Evolutionary conservation across 2,329 filamentous ascomycete genomes (phyloP).

Genomic region (Chaetothyriales sp.): DNA sequence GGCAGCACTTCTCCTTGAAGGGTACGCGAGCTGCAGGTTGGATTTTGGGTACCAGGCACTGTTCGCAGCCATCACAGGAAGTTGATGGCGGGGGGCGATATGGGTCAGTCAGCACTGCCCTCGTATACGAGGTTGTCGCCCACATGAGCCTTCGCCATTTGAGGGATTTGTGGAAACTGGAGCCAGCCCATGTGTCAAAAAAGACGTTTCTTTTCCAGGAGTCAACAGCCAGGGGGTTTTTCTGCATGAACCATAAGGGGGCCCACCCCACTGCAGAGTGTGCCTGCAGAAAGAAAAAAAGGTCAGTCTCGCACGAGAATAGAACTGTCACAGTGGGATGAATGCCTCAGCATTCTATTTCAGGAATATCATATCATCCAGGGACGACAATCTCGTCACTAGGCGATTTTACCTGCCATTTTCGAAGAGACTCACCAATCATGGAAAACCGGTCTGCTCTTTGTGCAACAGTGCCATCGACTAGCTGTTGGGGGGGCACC

Average conservation of each 20-base stretch:
- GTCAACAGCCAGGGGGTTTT: neutral
- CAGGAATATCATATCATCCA: neutral
- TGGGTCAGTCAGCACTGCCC: neutral
- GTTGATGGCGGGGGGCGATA: neutral
- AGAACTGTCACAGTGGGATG: neutral
- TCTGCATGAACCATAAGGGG: neutral
- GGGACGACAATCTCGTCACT: too few relatives aligned
- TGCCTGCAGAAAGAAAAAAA: neutral
- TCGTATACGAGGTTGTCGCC: neutral
- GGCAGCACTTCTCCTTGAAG: neutral
- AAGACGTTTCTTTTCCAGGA: neutral
- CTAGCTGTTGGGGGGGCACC: neutral
- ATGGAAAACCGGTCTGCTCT: neutral
- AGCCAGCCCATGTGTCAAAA: neutral
- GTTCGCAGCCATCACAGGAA: neutral
- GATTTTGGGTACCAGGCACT: neutral
- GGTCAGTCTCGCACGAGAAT: neutral
- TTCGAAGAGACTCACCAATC: neutral
- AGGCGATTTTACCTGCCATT: neutral
- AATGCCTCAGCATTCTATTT: neutral
- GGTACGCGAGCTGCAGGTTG: neutral
- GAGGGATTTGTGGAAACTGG: neutral
- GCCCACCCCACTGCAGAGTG: neutral
- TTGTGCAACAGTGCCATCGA: neutral
- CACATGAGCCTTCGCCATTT: neutral